phyloP scores from a whole-genome alignment of 306 rosid species.

The Rosa multiflora region DNA sequence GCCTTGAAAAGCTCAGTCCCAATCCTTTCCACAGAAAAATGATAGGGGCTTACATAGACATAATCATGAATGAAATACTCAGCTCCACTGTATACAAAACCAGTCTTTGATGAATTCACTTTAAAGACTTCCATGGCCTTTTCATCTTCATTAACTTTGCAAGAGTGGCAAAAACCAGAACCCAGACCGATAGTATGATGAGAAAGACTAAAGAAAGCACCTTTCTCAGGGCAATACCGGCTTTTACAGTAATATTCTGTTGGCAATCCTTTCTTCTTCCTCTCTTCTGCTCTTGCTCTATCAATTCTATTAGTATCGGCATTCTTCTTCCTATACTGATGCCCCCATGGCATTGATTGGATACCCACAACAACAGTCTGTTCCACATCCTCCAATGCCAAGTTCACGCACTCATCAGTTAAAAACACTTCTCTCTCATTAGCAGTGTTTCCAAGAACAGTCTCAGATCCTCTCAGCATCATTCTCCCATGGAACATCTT shows the following conservation, averaged over 20 bases:
- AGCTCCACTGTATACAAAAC: constrained; percentile 52
- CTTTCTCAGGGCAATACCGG: constrained; percentile 81
- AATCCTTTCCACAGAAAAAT: constrained; percentile 48
- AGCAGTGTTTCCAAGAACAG: constrained; percentile 91
- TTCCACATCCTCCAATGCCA: constrained; percentile 51
- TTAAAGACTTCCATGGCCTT: constrained; percentile 51
- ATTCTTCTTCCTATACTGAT: constrained; percentile 67
- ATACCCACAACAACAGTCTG: constrained; percentile 46
- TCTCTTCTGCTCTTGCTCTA: constrained; percentile 78
- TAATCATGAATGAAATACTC: constrained; percentile 63
- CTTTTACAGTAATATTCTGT: constrained; percentile 79
- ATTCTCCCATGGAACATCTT: constrained; percentile 87
- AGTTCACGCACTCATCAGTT: constrained; percentile 65
- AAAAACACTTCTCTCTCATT: constrained; percentile 86
- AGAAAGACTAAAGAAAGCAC: constrained; percentile 72
- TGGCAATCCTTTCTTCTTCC: constrained; percentile 70
- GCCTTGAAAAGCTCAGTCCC: constrained; percentile 58
- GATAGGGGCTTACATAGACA: constrained; percentile 60
- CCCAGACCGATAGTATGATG: constrained; percentile 64
- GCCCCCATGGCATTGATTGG: constrained; percentile 68
- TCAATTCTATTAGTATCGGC: constrained; percentile 51
- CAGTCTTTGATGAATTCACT: constrained; percentile 54
- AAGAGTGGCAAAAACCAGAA: constrained; percentile 72
- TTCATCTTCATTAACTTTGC: constrained; percentile 46
- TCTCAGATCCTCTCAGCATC: constrained; percentile 67